These are phyloP conservation scores for Paecilomyces dactylethromorphus DNA, from an alignment of 2,329 filamentous ascomycete genomes.

Conservation along the genomic window DNA sequence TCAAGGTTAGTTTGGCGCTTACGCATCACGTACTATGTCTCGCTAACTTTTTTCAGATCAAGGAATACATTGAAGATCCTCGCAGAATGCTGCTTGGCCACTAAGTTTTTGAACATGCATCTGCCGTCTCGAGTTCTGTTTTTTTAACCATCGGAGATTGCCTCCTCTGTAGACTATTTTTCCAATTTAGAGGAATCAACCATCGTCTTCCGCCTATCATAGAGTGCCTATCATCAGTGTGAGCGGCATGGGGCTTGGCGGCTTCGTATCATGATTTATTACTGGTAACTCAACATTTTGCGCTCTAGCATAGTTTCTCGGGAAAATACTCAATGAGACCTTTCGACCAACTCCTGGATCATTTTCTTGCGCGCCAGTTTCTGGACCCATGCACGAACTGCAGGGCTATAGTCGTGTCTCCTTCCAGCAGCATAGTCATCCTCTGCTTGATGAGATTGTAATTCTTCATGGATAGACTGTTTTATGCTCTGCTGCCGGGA, in stretches of 20 bases:
- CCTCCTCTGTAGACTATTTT: background rate
- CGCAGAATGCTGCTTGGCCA: constrained; percentile 72
- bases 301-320: background rate
- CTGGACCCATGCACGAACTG: constrained; percentile 62
- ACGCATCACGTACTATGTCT: background rate
- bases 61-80: constrained; percentile 96
- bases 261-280: background rate
- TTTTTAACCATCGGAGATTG: background rate
- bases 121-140: background rate
- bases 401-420: constrained; percentile 60
- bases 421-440: constrained; percentile 35
- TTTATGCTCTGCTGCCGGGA: constrained; percentile 26
- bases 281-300: background rate
- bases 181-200: background rate
- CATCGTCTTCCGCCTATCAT: background rate
- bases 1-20: constrained; percentile 53
- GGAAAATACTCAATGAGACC: background rate
- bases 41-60: constrained; percentile 46
- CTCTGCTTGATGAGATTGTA: constrained; percentile 30
- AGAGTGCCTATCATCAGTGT: background rate
- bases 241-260: background rate
- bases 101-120: background rate
- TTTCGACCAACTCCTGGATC: constrained; percentile 33
- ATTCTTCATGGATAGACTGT: constrained; percentile 32
- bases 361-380: constrained; percentile 61